These are phyloP conservation scores for Besnoitia besnoiti DNA, from an alignment of 169 alveolate genomes.

Conservation along the genomic window DNA sequence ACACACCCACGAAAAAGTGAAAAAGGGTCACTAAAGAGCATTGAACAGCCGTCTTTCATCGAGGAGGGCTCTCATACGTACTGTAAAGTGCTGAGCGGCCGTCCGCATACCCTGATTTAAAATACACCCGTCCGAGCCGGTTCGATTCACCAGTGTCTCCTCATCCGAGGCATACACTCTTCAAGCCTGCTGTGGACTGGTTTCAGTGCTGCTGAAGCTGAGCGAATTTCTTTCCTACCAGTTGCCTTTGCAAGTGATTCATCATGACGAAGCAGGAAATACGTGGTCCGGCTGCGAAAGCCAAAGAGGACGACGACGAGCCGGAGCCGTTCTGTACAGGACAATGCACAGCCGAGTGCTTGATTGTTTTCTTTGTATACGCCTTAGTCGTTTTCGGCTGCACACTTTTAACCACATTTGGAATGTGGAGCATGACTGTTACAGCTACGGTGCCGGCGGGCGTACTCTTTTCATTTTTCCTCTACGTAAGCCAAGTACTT, in stretches of 20 bases:
- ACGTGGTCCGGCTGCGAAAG: neutral
- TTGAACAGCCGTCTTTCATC: too few relatives aligned
- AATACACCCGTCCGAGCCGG: neutral
- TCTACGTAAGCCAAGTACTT: neutral
- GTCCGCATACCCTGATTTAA: neutral
- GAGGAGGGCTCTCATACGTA: neutral
- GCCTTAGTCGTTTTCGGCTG: neutral
- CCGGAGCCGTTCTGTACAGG: conserved; percentile 9
- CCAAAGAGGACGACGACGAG: conserved; percentile 9
- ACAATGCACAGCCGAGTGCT: conserved; percentile 13
- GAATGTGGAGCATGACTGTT: neutral
- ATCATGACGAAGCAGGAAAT: neutral
- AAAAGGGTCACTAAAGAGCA: neutral
- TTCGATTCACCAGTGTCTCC: neutral
- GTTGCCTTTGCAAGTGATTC: neutral
- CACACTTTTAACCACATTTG: neutral
- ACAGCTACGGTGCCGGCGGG: neutral
- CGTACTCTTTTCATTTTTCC: neutral
- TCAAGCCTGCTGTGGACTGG: neutral
- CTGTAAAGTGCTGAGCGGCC: neutral
- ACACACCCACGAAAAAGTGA: too few relatives aligned
- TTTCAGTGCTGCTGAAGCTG: too few relatives aligned
- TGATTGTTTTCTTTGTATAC: conserved; percentile 2
- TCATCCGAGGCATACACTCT: neutral
- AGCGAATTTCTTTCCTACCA: too few relatives aligned